A percentile compares a stretch with the other conserved stretches of the same genome.
Evolutionary conservation across 495 filamentous ascomycete genomes (phyloP).

Genomic region (Apiosordaria backusii): DNA sequence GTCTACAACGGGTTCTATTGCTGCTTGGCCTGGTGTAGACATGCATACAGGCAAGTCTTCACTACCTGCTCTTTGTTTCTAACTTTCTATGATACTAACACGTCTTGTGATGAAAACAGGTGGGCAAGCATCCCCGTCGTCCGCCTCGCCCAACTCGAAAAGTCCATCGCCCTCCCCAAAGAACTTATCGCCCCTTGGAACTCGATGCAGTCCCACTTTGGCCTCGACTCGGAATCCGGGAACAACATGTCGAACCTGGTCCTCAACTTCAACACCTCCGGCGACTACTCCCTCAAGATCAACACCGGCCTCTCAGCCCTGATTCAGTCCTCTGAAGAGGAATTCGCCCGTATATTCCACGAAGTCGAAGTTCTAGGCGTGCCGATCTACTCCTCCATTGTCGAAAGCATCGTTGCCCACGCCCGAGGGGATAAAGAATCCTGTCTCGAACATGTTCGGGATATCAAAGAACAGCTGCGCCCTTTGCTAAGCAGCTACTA

Average conservation of each 20-base stretch:
- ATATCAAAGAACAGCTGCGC: constrained; percentile 27
- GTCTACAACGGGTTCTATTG: constrained; percentile 39
- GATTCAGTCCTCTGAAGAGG: constrained; percentile 33
- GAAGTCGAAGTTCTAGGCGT: constrained; percentile 32
- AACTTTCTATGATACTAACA: not conserved
- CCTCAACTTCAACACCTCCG: constrained; percentile 33
- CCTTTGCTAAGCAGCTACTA: constrained; percentile 33
- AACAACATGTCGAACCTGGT: constrained; percentile 38
- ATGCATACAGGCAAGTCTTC: constrained; percentile 33
- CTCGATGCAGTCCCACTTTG: constrained; percentile 37
- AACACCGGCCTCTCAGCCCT: constrained; percentile 32
- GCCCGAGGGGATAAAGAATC: constrained; percentile 21
- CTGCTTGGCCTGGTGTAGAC: constrained; percentile 36
- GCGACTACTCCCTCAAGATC: constrained; percentile 30
- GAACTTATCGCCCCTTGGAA: constrained; percentile 38
- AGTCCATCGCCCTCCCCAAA: constrained; percentile 33
- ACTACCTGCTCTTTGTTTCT: not conserved
- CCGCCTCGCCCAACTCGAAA: constrained; percentile 40
- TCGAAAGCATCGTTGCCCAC: constrained; percentile 26
- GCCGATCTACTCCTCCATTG: constrained; percentile 37
- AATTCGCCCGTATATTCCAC: constrained; percentile 33
- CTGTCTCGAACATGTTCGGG: constrained; percentile 23
- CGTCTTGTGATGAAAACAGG: constrained; percentile 13
- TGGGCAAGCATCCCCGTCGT: constrained; percentile 47
- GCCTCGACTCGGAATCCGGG: constrained; percentile 35